Evolutionary conservation across 805 yeast genomes (phyloP), one percentile per base, ranked within the genome.

Genomic region (Saturnispora diversa): DNA sequence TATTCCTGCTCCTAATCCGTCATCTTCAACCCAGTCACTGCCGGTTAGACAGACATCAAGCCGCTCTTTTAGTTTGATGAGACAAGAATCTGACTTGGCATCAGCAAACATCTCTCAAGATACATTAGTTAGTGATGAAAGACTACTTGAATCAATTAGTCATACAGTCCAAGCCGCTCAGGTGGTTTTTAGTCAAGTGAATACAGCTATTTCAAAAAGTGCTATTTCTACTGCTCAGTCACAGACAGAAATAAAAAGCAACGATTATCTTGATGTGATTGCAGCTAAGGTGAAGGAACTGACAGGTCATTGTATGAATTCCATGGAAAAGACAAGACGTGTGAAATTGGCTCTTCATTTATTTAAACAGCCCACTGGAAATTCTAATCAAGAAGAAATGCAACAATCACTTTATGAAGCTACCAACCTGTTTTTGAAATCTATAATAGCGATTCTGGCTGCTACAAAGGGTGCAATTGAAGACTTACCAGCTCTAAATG

Each of bases 381-480:
- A 43, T 7, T 15, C 31, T 13, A 24, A 22, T 4, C 13, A 29
- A 5, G 59, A 61, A 31, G 75, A 69, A 31, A 81, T 79, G 26
- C 77, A 83, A 46, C 69, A 74, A 44, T 68, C 69, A 48, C 77
- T 90, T 40, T 88, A 92, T 77, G 97, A 90, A 49, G 88, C 84
- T 48, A 80, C 85, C 25, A 87, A 84, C 55, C 63, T 76, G 35
- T 86, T 87, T 51, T 65, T 90, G 50, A 86, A 85, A 53, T 78
- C 94, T 0, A 81, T 88, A 43, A 80, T 90, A 48, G 79, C 78
- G 26, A 84, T 92, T 31, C 66, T 90, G 48, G 92, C 90, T 2
- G 75, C 84, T 1, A 86, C 94, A 0, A 87, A 87, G 54, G 70
- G 74, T 1, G 79, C 94, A 2, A 81, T 90, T 75, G 72, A 75